Base-by-base conservation (phyloP, 1,284 basidiomycete species). In the Quambalaria eucalypti region DNA sequence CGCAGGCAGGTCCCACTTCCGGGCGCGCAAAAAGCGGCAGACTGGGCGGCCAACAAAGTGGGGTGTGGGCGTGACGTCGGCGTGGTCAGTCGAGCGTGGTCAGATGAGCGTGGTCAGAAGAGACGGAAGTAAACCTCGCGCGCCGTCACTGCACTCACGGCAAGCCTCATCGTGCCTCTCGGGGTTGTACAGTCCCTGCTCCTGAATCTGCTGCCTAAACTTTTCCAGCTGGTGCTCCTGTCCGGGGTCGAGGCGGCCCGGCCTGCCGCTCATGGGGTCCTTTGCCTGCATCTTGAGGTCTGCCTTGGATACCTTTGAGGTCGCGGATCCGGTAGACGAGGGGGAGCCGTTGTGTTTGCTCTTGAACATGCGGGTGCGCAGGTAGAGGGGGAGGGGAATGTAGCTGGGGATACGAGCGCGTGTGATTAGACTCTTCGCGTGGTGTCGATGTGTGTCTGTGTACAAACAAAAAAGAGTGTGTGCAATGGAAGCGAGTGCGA, bases 1-100 rank as follows among this genome's bases (percentile, higher is more conserved):
- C 71, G 85, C 85, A 40, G 78, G 74, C 4, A 95, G 76, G 78
- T 97, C 90, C 73, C 96, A 97, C 77, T 88, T 93, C 65, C 93
- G 82, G 4, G 93, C 93, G 36, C 93, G 83, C 59, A 97, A 80
- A 79, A 96, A 97, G 28, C 72, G 71, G 54, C 72, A 74, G 47
- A 74, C 57, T 65, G 47, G 1, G 25, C 10, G 31, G 19, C n/a
- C n/a, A n/a, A n/a, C n/a, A n/a, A 7, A 25, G 10, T 14, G 23
- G 9, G 14, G 19, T 38, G 36, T 14, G 19, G 36, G 36, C 14
- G 36, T 38, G 36, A 14, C 26, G 28, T 48, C 46, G 28, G 46
- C 25, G 26, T 6, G 42, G n/a, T 21, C 8, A 21, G 25, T 6
- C 46, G 46, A 14, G 36, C 36, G 16, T 39, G 5, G 4, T 39